Evolutionary conservation across 2,329 filamentous ascomycete genomes (phyloP), one percentile per base, ranked within the genome.

Genomic region (Hypomyces rosellus): DNA sequence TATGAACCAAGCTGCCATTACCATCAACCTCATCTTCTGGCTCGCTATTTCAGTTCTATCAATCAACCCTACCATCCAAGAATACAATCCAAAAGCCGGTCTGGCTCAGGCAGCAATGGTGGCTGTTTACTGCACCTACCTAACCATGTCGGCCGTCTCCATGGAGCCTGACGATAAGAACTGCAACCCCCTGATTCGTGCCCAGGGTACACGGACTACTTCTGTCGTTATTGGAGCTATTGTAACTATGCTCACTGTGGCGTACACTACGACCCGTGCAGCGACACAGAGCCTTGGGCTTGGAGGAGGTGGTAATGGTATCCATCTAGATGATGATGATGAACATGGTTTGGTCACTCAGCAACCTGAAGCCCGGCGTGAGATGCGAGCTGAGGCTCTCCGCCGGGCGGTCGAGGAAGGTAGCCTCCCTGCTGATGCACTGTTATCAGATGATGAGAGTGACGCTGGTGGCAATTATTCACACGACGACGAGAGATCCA

Each of bases 71-170:
- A 81, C 80, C 1, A 82, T 99, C 13, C 93, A 99, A 69, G 89
- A 91, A 63, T 85, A 85, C 66, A 99, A 99, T 69, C 84, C 91
- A 44, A 90, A 92, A 65, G 93, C 93, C 39, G 93, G 93, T 45
- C 78, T 99, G 52, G 93, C 93, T n/a, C 93, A 99, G 67, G 90
- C 91, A 39, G 92, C 93, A 55, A 96, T 97, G 81, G 93, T 99
- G 41, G 89, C 91, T 15, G 82, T 96, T 52, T 99, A 99, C 76
- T 99, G 93, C 80, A 97, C 93, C 40, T 99, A 99, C 65, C 81
- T 99, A 49, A 99, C 93, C 58, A 89, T 99, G 84, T 96, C 91
- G 2, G 93, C 93, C 22, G 93, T 99, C 1, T 95, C 90, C 49
- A 97, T 99, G 93, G 92, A 99, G 63, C 93, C 93, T 1, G 92